A percentile compares a stretch with the other conserved stretches of the same genome.
Conservation (phyloP, 2,329 filamentous ascomycete genomes). For the Colletotrichum sp. region DNA sequence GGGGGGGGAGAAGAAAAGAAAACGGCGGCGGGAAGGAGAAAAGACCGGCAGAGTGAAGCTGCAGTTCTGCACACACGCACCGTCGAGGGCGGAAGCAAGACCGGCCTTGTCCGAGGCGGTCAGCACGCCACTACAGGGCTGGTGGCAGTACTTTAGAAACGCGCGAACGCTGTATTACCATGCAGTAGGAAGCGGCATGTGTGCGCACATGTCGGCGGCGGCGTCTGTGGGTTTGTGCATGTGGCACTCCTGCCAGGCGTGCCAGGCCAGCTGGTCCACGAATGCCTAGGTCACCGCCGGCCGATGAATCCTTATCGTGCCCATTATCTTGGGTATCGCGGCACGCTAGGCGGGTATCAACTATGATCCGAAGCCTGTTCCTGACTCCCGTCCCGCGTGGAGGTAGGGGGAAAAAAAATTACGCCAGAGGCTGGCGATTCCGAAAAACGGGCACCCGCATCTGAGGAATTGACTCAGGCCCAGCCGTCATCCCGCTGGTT, state of each 20-base stretch:
- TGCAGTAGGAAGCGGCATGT: neutral
- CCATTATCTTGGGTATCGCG: neutral
- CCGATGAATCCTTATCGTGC: neutral
- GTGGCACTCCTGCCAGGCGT: neutral
- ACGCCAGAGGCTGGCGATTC: conserved; percentile 11
- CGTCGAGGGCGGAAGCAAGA: neutral
- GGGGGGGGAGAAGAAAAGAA: neutral
- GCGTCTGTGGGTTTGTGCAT: neutral
- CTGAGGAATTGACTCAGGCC: conserved; percentile 15
- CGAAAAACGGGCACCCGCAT: conserved; percentile 14
- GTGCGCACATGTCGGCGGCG: neutral
- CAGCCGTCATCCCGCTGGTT: neutral
- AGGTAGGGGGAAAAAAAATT: neutral
- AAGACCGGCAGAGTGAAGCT: neutral
- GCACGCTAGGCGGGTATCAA: neutral
- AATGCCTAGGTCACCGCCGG: neutral
- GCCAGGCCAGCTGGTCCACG: neutral
- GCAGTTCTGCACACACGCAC: neutral
- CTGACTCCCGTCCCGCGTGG: conserved; percentile 9
- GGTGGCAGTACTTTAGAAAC: neutral
- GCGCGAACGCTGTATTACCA: neutral
- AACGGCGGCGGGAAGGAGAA: neutral
- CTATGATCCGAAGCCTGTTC: conserved; percentile 6
- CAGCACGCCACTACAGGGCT: neutral
- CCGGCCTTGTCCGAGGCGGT: neutral